A percentile compares a stretch with the other conserved stretches of the same genome.
phyloP scores from a whole-genome alignment of 2,329 filamentous ascomycete genomes.

The Penicillium frequentans region DNA sequence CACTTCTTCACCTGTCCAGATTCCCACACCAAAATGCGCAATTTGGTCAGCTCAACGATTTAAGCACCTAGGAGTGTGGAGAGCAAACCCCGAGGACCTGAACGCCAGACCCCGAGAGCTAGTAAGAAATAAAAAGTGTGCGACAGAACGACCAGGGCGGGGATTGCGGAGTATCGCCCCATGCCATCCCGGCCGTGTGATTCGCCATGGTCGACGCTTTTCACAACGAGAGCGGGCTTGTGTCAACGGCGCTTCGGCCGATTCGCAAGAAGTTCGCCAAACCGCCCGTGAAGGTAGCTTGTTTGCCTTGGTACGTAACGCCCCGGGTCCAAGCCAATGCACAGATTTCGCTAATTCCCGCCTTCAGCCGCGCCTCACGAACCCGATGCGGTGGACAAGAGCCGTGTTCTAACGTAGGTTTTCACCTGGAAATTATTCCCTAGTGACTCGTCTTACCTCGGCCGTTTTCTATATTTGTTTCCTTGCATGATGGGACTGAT shows the following conservation, averaged over 20 bases:
- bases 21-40: neutral
- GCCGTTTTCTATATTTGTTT: neutral
- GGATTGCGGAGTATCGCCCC: constrained; percentile 13
- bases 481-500: neutral
- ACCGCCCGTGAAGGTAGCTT: constrained; percentile 47
- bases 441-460: neutral
- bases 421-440: neutral
- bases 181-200: constrained; percentile 17
- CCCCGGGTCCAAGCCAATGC: neutral
- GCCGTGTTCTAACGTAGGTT: constrained; percentile 42
- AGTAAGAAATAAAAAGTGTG: neutral
- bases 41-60: neutral
- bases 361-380: constrained; percentile 41
- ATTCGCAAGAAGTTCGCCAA: constrained; percentile 46
- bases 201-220: constrained; percentile 24
- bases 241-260: constrained; percentile 28
- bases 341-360: constrained; percentile 5
- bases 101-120: neutral
- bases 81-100: neutral
- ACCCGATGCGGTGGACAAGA: constrained; percentile 47
- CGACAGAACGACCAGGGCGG: neutral
- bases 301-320: constrained; percentile 40
- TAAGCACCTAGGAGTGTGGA: neutral
- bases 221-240: constrained; percentile 22
- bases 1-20: constrained; percentile 2